A percentile compares a stretch with the other conserved stretches of the same genome.
Conservation (phyloP, 2,329 filamentous ascomycete genomes). For the Cladosporium sp. region DNA sequence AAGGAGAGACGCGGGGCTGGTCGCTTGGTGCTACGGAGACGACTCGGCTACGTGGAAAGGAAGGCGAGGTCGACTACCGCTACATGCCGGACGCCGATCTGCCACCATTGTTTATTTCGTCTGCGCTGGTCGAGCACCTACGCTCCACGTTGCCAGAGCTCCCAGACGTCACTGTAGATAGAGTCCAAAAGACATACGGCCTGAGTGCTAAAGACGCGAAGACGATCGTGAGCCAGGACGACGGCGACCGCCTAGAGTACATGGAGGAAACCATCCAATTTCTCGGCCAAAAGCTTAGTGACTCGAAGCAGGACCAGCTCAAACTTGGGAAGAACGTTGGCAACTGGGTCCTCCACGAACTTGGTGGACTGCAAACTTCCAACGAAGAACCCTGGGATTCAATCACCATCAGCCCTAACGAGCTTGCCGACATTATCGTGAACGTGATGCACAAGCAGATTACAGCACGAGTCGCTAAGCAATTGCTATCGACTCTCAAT, state of each 20-base stretch:
- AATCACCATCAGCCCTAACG: slow-evolving; percentile 39
- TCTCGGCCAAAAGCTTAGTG: slow-evolving; percentile 39
- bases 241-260: slow-evolving; percentile 78
- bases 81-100: slow-evolving; percentile 99
- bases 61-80: slow-evolving; percentile 94
- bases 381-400: slow-evolving; percentile 43
- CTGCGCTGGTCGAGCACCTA: slow-evolving; percentile 67
- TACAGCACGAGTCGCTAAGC: slow-evolving; percentile 60
- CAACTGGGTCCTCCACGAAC: slow-evolving; percentile 61
- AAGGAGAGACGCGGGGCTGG: slow-evolving; percentile 92
- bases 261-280: slow-evolving; percentile 67
- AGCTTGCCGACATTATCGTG: slow-evolving; percentile 47
- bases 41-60: slow-evolving; percentile 79
- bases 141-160: slow-evolving; percentile 63
- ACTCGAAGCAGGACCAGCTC: slow-evolving; percentile 26
- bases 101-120: slow-evolving; percentile 71
- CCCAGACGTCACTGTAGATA: slow-evolving; percentile 66
- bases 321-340: slow-evolving; percentile 52
- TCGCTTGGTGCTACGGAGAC: slow-evolving; percentile 82
- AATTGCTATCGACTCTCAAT: slow-evolving; percentile 58
- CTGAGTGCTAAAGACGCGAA: slow-evolving; percentile 80
- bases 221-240: slow-evolving; percentile 73
- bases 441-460: slow-evolving; percentile 46
- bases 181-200: slow-evolving; percentile 57
- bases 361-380: slow-evolving; percentile 49